Percentiles rank a stretch among this genome's conserved stretches.
These are phyloP conservation scores for Cladosporium halotolerans DNA, from an alignment of 2,329 filamentous ascomycete genomes.

Conservation along the genomic window DNA sequence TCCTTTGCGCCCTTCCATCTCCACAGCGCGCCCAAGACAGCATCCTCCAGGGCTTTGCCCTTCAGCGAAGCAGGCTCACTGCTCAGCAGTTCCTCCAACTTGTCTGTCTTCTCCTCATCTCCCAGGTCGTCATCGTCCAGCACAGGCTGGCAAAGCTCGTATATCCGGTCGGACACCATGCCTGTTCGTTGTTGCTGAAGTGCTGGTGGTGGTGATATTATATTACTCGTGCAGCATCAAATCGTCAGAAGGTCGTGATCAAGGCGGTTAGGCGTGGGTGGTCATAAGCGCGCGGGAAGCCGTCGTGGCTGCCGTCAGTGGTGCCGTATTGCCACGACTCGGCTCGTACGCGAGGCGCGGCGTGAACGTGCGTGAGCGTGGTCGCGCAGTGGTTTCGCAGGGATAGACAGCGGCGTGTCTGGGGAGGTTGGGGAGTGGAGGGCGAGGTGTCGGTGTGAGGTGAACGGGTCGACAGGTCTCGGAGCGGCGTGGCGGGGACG, in stretches of 20 bases:
- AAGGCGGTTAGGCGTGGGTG: slow-evolving; percentile 3
- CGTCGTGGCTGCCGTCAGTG: background rate
- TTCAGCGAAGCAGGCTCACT: slow-evolving; percentile 64
- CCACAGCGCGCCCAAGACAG: slow-evolving; percentile 86
- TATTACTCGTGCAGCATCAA: slow-evolving; percentile 9
- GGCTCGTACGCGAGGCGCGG: background rate
- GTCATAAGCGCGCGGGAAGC: slow-evolving; percentile 8
- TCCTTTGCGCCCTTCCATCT: slow-evolving; percentile 60
- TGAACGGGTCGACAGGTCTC: no score
- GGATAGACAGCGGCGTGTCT: no score
- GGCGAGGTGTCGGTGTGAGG: no score
- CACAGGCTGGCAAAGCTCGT: slow-evolving; percentile 84
- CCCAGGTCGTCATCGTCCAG: slow-evolving; percentile 76
- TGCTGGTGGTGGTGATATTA: slow-evolving; percentile 5
- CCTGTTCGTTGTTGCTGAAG: slow-evolving; percentile 8
- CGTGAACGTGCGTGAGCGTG: background rate
- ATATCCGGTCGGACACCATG: slow-evolving; percentile 91
- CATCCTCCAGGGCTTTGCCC: slow-evolving; percentile 77
- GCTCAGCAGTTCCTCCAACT: slow-evolving; percentile 76
- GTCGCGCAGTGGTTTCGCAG: no score
- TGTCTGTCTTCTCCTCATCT: slow-evolving; percentile 93
- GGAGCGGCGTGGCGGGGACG: no score
- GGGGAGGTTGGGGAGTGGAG: no score
- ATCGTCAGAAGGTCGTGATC: slow-evolving; percentile 8
- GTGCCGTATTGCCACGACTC: slow-evolving; percentile 4